A percentile compares a stretch with the other conserved stretches of the same genome.
Conservation (phyloP, 306 rosid genomes). For the Cyamopsis tetragonoloba region DNA sequence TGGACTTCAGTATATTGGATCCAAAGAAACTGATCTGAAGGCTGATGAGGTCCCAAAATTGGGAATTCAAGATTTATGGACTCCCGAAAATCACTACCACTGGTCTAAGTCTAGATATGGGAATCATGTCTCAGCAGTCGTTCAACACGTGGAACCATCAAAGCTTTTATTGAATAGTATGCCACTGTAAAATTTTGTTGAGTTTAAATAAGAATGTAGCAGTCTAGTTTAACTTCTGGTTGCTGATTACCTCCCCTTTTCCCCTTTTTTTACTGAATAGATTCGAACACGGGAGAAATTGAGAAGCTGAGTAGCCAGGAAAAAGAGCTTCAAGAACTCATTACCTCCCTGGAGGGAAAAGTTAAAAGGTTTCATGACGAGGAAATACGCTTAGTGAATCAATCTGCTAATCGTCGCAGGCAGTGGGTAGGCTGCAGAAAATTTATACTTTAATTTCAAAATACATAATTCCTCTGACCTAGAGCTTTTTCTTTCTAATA, state of each 20-base stretch:
- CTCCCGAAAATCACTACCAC: slow-evolving; percentile 81
- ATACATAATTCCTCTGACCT: neutral
- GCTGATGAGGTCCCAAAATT: slow-evolving; percentile 60
- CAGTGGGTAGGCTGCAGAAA: slow-evolving; percentile 50
- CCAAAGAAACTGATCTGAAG: slow-evolving; percentile 69
- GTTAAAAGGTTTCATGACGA: slow-evolving; percentile 46
- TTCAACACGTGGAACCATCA: slow-evolving; percentile 55
- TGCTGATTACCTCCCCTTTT: neutral
- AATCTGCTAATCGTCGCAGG: slow-evolving; percentile 65
- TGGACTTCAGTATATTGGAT: slow-evolving; percentile 71
- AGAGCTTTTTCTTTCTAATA: neutral
- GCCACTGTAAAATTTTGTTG: slow-evolving; percentile 20
- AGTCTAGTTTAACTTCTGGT: neutral
- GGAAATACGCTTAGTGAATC: slow-evolving; percentile 45
- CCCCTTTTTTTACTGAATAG: slow-evolving; percentile 37
- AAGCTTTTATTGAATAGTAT: slow-evolving; percentile 61
- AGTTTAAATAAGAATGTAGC: neutral
- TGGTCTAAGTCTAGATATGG: slow-evolving; percentile 90
- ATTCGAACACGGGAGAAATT: slow-evolving; percentile 60
- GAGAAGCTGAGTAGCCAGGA: slow-evolving; percentile 53
- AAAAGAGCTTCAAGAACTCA: slow-evolving; percentile 56
- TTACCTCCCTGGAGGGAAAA: slow-evolving; percentile 47
- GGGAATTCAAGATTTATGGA: slow-evolving; percentile 79
- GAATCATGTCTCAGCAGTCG: slow-evolving; percentile 64
- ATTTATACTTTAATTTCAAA: neutral